Percentiles rank a stretch among this genome's conserved stretches.
These are phyloP conservation scores for Cutaneotrichosporon curvatum DNA, from an alignment of 1,284 basidiomycete genomes.

Conservation along the genomic window DNA sequence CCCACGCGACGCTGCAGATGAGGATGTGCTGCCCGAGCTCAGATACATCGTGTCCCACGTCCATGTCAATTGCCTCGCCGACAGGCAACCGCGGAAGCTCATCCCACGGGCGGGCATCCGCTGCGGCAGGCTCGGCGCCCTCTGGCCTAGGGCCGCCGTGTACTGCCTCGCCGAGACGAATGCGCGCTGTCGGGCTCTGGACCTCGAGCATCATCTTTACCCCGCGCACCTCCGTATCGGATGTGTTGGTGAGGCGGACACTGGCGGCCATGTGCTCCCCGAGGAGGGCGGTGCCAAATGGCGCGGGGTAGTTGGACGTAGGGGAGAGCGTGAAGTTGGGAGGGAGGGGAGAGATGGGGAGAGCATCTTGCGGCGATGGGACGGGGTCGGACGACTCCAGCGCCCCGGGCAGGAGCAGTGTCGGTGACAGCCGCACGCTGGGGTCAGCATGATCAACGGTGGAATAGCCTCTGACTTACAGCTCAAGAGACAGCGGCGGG, in stretches of 20 bases:
- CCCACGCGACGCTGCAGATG: slow-evolving; percentile 40
- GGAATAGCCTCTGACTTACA: not conserved
- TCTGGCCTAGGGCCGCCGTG: slow-evolving; percentile 16
- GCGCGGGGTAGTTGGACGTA: slow-evolving; percentile 33
- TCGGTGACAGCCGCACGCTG: slow-evolving; percentile 4
- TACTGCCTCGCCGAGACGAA: slow-evolving; percentile 36
- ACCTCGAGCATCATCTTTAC: slow-evolving; percentile 43
- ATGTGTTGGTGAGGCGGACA: slow-evolving; percentile 28
- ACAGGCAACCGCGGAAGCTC: slow-evolving; percentile 18
- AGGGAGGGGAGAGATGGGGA: slow-evolving; percentile 14
- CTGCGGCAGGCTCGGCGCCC: slow-evolving; percentile 10
- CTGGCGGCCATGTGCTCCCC: slow-evolving; percentile 28
- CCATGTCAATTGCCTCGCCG: slow-evolving; percentile 25
- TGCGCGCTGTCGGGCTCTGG: slow-evolving; percentile 29
- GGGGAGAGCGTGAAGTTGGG: slow-evolving; percentile 27
- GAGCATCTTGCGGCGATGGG: slow-evolving; percentile 1
- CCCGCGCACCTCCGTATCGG: slow-evolving; percentile 22
- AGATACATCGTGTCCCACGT: slow-evolving; percentile 34
- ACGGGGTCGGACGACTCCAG: slow-evolving; percentile 2
- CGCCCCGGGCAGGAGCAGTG: slow-evolving; percentile 2
- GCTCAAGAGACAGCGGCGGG: slow-evolving; percentile 6
- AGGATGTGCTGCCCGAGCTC: slow-evolving; percentile 40
- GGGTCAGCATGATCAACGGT: slow-evolving; percentile 2
- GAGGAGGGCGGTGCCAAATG: slow-evolving; percentile 30
- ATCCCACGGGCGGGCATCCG: slow-evolving; percentile 12